phyloP scores from a whole-genome alignment of 106 monocot genomes.

The Xerophyta viscosa region DNA sequence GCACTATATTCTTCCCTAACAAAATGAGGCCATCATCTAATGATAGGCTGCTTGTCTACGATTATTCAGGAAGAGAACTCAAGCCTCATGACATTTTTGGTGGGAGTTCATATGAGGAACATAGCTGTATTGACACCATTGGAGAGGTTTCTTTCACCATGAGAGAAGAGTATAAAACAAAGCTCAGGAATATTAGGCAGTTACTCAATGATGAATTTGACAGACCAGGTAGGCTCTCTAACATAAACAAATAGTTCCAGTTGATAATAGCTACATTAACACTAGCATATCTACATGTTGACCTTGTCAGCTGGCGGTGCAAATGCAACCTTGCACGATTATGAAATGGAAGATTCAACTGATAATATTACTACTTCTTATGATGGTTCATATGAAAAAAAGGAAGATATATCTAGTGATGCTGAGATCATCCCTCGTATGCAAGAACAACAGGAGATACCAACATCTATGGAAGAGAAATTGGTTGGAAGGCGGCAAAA shows the following conservation, averaged over 20 bases:
- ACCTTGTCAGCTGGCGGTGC: conserved; percentile 22
- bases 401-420: neutral
- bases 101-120: conserved; percentile 4
- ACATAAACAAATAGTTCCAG: neutral
- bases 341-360: conserved; percentile 16
- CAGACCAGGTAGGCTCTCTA: conserved; percentile 21
- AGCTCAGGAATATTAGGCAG: conserved; percentile 18
- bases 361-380: conserved; percentile 1
- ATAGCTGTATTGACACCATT: conserved; percentile 1
- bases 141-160: conserved; percentile 19
- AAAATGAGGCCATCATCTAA: too few species aligned
- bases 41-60: neutral
- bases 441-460: conserved; percentile 17
- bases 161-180: conserved; percentile 10
- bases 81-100: neutral
- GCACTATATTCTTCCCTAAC: too few species aligned
- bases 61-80: conserved; percentile 3
- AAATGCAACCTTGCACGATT: conserved; percentile 12
- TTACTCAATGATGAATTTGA: conserved; percentile 23
- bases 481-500: conserved; percentile 35
- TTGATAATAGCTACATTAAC: neutral
- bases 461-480: conserved; percentile 31
- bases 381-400: conserved; percentile 9
- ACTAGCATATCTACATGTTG: neutral
- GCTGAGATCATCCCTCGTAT: conserved; percentile 2